Conservation (phyloP, 257 asterid species). For the Solanum infundibuliforme region DNA sequence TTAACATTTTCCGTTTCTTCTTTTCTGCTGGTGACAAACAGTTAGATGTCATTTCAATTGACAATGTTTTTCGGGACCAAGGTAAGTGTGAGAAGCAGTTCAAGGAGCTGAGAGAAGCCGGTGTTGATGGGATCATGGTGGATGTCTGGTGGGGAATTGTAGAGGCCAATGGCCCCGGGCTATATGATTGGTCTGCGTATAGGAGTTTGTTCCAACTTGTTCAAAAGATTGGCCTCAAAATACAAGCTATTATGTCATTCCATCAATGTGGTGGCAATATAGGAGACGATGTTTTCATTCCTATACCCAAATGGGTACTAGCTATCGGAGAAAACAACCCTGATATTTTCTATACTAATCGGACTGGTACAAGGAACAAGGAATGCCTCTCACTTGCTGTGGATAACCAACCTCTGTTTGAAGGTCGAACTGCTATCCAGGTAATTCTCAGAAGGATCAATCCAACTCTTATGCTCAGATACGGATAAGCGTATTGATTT, state of each 20-base stretch:
- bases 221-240: constrained; percentile 37
- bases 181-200: constrained; percentile 68
- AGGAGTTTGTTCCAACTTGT: constrained; percentile 42
- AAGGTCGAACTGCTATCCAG: constrained; percentile 67
- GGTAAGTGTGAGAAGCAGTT: constrained; percentile 52
- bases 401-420: constrained; percentile 53
- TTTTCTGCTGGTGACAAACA: constrained; percentile 11
- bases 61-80: constrained; percentile 36
- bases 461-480: background rate
- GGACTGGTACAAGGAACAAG: constrained; percentile 34
- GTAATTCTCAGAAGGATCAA: constrained; percentile 9
- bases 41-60: constrained; percentile 52
- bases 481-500: background rate
- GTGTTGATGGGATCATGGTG: constrained; percentile 81
- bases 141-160: constrained; percentile 92
- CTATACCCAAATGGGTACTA: constrained; percentile 65
- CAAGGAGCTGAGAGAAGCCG: constrained; percentile 38
- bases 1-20: background rate
- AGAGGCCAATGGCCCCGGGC: constrained; percentile 49
- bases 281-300: constrained; percentile 58
- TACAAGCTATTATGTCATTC: constrained; percentile 81
- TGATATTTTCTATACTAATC: constrained; percentile 56
- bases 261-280: constrained; percentile 88
- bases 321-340: constrained; percentile 32
- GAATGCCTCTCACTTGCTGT: constrained; percentile 70